These are phyloP conservation scores for Penicillium paradoxum DNA, from an alignment of 495 filamentous ascomycete genomes.

Conservation along the genomic window DNA sequence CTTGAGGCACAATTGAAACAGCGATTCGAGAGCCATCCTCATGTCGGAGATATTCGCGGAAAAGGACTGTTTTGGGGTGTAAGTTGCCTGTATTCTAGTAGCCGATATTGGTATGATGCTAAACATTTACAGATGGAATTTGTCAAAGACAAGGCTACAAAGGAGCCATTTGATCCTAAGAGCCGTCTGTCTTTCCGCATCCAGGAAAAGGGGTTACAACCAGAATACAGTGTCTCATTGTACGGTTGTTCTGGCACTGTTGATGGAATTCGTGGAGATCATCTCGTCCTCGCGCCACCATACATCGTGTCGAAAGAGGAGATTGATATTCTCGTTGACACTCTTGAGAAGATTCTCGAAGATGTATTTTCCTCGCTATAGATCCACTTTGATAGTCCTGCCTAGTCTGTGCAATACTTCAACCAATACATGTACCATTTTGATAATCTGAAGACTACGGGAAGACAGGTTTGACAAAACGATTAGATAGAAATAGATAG, in stretches of 20 bases:
- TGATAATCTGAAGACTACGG: not conserved
- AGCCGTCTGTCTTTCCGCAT: constrained; percentile 40
- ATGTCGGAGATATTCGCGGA: constrained; percentile 56
- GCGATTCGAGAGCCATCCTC: constrained; percentile 30
- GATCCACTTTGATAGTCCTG: not conserved
- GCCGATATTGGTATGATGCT: constrained; percentile 1
- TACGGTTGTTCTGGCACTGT: constrained; percentile 67
- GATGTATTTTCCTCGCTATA: constrained; percentile 29
- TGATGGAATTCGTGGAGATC: constrained; percentile 66
- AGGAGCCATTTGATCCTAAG: constrained; percentile 46
- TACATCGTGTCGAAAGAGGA: constrained; percentile 63
- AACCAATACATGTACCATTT: too few relatives aligned
- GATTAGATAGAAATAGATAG: not conserved
- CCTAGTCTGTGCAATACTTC: not conserved
- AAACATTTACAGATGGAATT: constrained; percentile 46
- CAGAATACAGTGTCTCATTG: constrained; percentile 56
- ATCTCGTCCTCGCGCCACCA: constrained; percentile 69
- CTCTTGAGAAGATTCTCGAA: constrained; percentile 30
- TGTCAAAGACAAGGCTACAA: constrained; percentile 50
- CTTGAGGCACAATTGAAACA: constrained; percentile 35
- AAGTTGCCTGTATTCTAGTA: constrained; percentile 12
- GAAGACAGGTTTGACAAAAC: not conserved
- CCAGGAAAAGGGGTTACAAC: constrained; percentile 46
- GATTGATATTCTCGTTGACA: constrained; percentile 54
- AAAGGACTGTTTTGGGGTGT: constrained; percentile 55